Evolutionary conservation across 1,139 yeast species (phyloP).

Genomic region (Taiozyma sp.): DNA sequence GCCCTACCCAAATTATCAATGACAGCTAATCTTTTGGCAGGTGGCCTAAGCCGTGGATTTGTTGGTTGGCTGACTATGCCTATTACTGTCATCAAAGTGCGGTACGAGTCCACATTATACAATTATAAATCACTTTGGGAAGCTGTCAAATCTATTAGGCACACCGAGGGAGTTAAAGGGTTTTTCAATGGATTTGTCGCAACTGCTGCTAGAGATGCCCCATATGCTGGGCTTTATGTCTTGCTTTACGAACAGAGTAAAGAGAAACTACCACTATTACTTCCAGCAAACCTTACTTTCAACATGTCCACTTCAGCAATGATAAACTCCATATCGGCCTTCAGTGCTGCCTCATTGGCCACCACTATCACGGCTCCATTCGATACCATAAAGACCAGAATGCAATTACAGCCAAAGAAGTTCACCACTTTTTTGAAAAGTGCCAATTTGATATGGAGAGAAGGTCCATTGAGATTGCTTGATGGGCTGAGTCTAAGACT

Average conservation of each 20-base stretch:
- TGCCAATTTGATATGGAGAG: slow-evolving; percentile 36
- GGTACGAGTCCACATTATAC: slow-evolving; percentile 78
- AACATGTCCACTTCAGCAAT: slow-evolving; percentile 43
- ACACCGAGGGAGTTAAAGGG: slow-evolving; percentile 49
- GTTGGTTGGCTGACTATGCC: slow-evolving; percentile 97
- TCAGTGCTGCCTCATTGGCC: slow-evolving; percentile 70
- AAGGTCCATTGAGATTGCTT: slow-evolving; percentile 60
- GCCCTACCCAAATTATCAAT: slow-evolving; percentile 66
- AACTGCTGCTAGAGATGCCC: slow-evolving; percentile 87
- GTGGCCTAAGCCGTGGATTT: slow-evolving; percentile 71
- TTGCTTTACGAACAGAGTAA: slow-evolving; percentile 77
- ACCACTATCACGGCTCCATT: slow-evolving; percentile 92
- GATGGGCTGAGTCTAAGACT: slow-evolving; percentile 80
- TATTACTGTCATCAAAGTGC: slow-evolving; percentile 85
- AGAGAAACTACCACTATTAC: slow-evolving; percentile 31
- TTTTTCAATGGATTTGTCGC: slow-evolving; percentile 87
- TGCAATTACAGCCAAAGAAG: slow-evolving; percentile 60
- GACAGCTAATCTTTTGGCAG: slow-evolving; percentile 65
- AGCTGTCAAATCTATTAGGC: slow-evolving; percentile 55
- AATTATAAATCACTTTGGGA: slow-evolving; percentile 59
- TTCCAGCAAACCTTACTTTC: slow-evolving; percentile 20
- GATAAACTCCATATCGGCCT: slow-evolving; percentile 67
- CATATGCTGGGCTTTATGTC: slow-evolving; percentile 92
- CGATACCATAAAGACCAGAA: slow-evolving; percentile 87
- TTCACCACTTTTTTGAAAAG: slow-evolving; percentile 39